These are phyloP conservation scores for Dipodascus geniculatus DNA, from an alignment of 805 yeast genomes.

Conservation along the genomic window DNA sequence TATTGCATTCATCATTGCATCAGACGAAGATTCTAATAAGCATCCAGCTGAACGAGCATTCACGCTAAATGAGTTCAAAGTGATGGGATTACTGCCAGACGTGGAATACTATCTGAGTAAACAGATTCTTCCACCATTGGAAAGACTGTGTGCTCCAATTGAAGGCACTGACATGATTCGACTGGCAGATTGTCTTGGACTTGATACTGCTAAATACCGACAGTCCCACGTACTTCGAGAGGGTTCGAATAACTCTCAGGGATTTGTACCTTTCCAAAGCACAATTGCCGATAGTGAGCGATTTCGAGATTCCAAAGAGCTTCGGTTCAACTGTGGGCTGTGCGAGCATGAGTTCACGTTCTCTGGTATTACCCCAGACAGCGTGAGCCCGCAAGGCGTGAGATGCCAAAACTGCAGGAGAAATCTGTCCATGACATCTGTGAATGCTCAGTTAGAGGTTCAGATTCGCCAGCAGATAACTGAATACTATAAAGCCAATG, in stretches of 20 bases:
- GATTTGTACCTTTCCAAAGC: conserved; percentile 64
- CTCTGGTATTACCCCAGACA: conserved; percentile 54
- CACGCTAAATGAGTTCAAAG: conserved; percentile 56
- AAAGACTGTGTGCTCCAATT: conserved; percentile 70
- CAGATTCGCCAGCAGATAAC: conserved; percentile 59
- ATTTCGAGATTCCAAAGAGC: conserved; percentile 49
- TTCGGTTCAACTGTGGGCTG: conserved; percentile 42
- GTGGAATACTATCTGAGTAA: conserved; percentile 69
- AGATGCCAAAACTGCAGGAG: conserved; percentile 52
- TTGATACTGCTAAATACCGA: conserved; percentile 53
- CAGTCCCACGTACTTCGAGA: conserved; percentile 14
- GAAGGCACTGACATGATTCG: conserved; percentile 78
- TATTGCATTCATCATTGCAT: conserved; percentile 72
- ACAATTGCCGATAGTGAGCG: conserved; percentile 73
- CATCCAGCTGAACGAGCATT: conserved; percentile 66
- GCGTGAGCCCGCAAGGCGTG: conserved; percentile 56
- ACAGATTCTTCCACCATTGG: conserved; percentile 85
- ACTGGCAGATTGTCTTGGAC: conserved; percentile 64
- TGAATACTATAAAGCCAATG: conserved; percentile 76
- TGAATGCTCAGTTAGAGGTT: conserved; percentile 67
- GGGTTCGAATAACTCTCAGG: conserved; percentile 4
- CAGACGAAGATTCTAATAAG: conserved; percentile 23
- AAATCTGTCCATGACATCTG: conserved; percentile 37
- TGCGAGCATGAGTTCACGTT: conserved; percentile 54
- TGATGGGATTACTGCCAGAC: conserved; percentile 52